Evolutionary conservation across 805 yeast genomes (phyloP).

Genomic region (Candida khao-thaluensis): DNA sequence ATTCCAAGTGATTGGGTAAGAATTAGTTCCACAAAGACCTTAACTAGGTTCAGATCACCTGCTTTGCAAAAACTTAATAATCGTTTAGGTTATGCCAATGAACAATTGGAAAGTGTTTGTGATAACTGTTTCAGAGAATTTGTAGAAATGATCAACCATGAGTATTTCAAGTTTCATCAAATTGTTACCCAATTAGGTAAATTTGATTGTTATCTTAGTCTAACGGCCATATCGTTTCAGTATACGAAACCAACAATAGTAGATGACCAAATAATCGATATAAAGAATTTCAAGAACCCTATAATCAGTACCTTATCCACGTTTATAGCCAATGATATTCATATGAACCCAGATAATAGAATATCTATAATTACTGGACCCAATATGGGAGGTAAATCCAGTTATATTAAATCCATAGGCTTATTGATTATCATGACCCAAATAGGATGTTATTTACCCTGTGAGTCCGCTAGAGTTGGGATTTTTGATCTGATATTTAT

Average conservation of each 20-base stretch:
- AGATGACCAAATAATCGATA: slow-evolving; percentile 42
- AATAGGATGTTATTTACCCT: slow-evolving; percentile 75
- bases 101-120: slow-evolving; percentile 45
- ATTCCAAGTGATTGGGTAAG: slow-evolving; percentile 79
- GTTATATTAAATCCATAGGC: slow-evolving; percentile 73
- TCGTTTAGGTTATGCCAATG: slow-evolving; percentile 59
- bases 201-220: slow-evolving; percentile 66
- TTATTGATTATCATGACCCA: slow-evolving; percentile 71
- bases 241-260: slow-evolving; percentile 50
- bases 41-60: slow-evolving; percentile 75
- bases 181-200: slow-evolving; percentile 49
- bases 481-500: slow-evolving; percentile 75
- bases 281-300: slow-evolving; percentile 65
- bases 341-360: slow-evolving; percentile 49
- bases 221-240: slow-evolving; percentile 39
- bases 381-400: slow-evolving; percentile 86
- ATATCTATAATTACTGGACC: slow-evolving; percentile 76
- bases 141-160: slow-evolving; percentile 32
- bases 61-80: slow-evolving; percentile 50
- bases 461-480: slow-evolving; percentile 57
- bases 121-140: slow-evolving; percentile 47
- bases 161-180: slow-evolving; percentile 34
- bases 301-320: slow-evolving; percentile 52
- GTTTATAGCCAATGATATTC: slow-evolving; percentile 68
- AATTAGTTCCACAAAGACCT: slow-evolving; percentile 63